Percentiles rank a stretch among this genome's conserved stretches.
These are phyloP conservation scores for Saturnispora quitensis DNA, from an alignment of 805 yeast species.

Conservation along the genomic window DNA sequence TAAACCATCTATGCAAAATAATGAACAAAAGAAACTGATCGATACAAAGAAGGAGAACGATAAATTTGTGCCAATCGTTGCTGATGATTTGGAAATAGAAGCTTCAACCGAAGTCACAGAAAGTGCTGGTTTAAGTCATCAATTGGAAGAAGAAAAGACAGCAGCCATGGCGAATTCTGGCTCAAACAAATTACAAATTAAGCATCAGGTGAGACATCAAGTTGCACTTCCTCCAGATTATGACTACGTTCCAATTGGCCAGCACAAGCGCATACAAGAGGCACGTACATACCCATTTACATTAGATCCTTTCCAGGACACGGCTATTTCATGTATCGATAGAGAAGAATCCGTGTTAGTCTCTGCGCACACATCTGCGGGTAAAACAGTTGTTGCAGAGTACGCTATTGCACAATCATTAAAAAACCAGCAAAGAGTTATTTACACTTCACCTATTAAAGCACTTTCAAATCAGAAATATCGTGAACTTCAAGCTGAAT, in stretches of 20 bases:
- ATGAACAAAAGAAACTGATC: slow-evolving; percentile 22
- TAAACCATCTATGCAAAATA: slow-evolving; percentile 13
- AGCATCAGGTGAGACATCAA: slow-evolving; percentile 95
- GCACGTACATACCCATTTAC: slow-evolving; percentile 90
- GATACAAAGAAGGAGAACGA: slow-evolving; percentile 31
- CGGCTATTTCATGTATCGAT: slow-evolving; percentile 92
- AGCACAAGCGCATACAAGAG: slow-evolving; percentile 67
- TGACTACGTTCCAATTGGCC: slow-evolving; percentile 79
- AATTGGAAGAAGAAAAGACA: slow-evolving; percentile 25
- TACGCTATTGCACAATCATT: slow-evolving; percentile 95
- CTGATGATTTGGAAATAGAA: slow-evolving; percentile 81
- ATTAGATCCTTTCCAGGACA: slow-evolving; percentile 95
- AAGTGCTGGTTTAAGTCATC: slow-evolving; percentile 51
- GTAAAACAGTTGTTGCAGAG: slow-evolving; percentile 95
- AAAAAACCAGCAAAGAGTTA: slow-evolving; percentile 84
- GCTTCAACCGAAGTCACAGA: slow-evolving; percentile 85
- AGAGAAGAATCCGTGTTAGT: slow-evolving; percentile 90
- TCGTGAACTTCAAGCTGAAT: slow-evolving; percentile 44
- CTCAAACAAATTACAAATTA: slow-evolving; percentile 45
- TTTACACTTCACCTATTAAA: slow-evolving; percentile 90
- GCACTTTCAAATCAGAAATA: slow-evolving; percentile 88
- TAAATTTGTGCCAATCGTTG: slow-evolving; percentile 57
- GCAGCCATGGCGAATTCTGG: background rate
- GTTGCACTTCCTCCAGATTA: slow-evolving; percentile 93
- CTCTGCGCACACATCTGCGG: slow-evolving; percentile 96